Evolutionary conservation across 2,329 filamentous ascomycete species (phyloP).

Genomic region (Aspergillus arachidicola): DNA sequence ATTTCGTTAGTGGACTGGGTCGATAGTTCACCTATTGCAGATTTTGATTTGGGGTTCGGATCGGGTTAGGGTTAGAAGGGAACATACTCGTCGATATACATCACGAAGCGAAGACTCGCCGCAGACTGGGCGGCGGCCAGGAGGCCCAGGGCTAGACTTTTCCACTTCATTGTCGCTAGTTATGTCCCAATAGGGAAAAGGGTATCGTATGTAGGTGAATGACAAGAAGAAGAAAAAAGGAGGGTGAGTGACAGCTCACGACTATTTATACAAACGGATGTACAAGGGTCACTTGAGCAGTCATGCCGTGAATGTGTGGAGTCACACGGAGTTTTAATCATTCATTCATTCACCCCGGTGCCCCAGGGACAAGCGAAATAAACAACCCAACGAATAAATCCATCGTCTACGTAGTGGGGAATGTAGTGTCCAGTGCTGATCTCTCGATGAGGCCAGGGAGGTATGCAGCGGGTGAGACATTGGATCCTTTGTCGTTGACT

Average conservation of each 20-base stretch:
- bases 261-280: background rate
- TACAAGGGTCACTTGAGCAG: background rate
- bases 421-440: background rate
- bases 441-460: background rate
- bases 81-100: constrained; percentile 54
- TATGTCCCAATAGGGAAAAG: background rate
- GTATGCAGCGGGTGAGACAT: background rate
- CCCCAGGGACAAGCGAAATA: background rate
- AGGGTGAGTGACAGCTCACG: background rate
- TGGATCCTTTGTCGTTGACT: background rate
- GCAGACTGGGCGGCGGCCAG: constrained; percentile 34
- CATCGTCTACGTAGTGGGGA: background rate
- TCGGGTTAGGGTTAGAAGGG: background rate
- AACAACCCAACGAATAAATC: too few species aligned
- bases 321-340: background rate
- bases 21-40: too few species aligned
- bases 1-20: background rate
- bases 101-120: constrained; percentile 37
- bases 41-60: too few species aligned
- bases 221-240: background rate
- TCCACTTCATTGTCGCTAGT: background rate
- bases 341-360: background rate
- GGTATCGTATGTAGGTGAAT: too few species aligned
- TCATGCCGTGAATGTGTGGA: background rate
- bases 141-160: background rate